A percentile compares a stretch with the other conserved stretches of the same genome.
Conservation (phyloP, 352 stramenopile genomes). For the Pseudoperonospora humuli region DNA sequence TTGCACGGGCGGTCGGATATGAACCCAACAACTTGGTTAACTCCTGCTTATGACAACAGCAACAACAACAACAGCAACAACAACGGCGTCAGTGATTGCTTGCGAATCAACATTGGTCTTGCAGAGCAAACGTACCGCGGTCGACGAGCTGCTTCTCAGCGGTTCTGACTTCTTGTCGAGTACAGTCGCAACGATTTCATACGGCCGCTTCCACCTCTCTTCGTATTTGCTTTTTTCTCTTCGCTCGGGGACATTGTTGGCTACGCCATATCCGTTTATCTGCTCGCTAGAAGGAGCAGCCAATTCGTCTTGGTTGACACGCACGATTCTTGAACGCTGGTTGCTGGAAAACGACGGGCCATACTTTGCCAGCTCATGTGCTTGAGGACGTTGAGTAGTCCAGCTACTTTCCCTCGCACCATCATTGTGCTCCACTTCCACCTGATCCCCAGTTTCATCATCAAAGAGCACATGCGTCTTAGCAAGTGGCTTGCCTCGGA, state of each 20-base stretch:
- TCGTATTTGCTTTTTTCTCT: conserved; percentile 31
- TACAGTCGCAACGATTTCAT: conserved; percentile 66
- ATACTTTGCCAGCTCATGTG: conserved; percentile 47
- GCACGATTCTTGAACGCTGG: not conserved
- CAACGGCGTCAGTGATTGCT: conserved; percentile 1
- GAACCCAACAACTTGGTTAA: conserved; percentile 20
- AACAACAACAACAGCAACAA: conserved; percentile 2
- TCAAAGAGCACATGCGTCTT: conserved; percentile 42
- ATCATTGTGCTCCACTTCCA: conserved; percentile 7
- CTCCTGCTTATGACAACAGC: conserved; percentile 12
- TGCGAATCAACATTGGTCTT: not conserved
- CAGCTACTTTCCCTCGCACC: not conserved
- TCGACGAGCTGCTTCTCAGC: not conserved
- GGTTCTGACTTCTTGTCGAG: conserved; percentile 21
- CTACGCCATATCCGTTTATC: not conserved
- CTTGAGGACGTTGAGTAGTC: conserved; percentile 1
- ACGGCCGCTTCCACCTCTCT: conserved; percentile 73
- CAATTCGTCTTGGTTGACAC: not conserved
- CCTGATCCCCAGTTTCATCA: conserved; percentile 18
- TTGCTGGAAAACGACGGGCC: conserved; percentile 27
- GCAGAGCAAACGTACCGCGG: conserved; percentile 10
- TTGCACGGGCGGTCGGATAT: conserved; percentile 18
- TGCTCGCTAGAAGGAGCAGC: not conserved
- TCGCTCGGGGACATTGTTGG: conserved; percentile 1
- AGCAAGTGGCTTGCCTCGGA: conserved; percentile 10